These are phyloP conservation scores for Ambrosia trifida DNA, from an alignment of 129 eudicot species.

Conservation along the genomic window DNA sequence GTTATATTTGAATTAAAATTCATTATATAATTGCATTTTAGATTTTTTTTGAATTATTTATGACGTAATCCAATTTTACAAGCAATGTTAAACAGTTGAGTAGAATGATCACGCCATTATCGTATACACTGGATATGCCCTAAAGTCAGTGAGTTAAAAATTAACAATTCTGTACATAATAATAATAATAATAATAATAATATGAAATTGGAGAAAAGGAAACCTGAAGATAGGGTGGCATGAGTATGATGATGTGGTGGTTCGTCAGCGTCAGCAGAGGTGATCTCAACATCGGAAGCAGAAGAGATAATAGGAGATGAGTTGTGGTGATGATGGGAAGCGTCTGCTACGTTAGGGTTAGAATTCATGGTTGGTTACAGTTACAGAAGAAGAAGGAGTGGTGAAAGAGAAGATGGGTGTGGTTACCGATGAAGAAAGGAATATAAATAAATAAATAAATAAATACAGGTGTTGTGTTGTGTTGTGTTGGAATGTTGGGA, in stretches of 20 bases:
- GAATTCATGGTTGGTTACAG: constrained; percentile 31
- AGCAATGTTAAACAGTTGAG: too few species aligned
- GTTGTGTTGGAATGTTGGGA: constrained; percentile 25
- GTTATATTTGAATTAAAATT: too few species aligned
- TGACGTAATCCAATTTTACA: too few species aligned
- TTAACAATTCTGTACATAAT: neutral
- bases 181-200: too few species aligned
- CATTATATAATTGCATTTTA: too few species aligned
- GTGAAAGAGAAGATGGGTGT: neutral
- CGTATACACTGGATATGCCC: neutral
- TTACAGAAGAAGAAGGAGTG: neutral
- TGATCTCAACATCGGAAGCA: constrained; percentile 34
- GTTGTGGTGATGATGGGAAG: neutral
- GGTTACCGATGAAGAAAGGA: constrained; percentile 9
- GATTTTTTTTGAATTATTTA: too few species aligned
- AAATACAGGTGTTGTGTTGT: constrained; percentile 37
- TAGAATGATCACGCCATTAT: too few species aligned
- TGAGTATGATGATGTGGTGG: constrained; percentile 6
- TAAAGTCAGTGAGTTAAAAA: neutral
- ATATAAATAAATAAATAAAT: neutral
- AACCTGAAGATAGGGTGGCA: constrained; percentile 33
- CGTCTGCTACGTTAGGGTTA: neutral
- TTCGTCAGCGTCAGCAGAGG: constrained; percentile 23
- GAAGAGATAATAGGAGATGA: constrained; percentile 22
- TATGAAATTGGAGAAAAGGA: neutral